Evolutionary conservation across 2,329 filamentous ascomycete genomes (phyloP), one percentile per base, ranked within the genome.

Genomic region (Fusarium sp.): DNA sequence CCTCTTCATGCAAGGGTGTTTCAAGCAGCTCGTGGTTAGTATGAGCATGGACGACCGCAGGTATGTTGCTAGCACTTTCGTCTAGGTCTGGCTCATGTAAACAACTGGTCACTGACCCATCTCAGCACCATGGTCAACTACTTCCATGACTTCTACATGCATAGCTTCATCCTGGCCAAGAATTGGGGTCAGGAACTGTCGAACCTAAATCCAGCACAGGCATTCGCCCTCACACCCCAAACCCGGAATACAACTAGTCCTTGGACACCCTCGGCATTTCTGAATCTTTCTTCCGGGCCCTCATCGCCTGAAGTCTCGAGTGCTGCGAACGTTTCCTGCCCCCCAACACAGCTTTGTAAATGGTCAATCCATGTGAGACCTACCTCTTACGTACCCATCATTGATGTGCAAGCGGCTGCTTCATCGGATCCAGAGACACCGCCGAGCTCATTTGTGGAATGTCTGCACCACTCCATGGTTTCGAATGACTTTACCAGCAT

Each of bases 71-170:
- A 11, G 18, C 2, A 37, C 6, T 7, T 14, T 34, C 20, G 31
- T 34, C 8, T 8, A 45, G 42, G 8, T 38, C n/a, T 11, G 6
- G 18, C 18, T 10, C n/a, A 16, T 18, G 8, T 8, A 8, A 31
- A 6, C 5, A 35, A 34, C 37, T 52, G 22, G 40, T 34, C 35
- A 10, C 31, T 62, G n/a, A 34, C 24, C 2, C 1, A 1, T 2
- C 2, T 2, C 2, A 74, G 73, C 1, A 57, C 35, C 2, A 50
- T 63, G 22, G 40, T 70, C 11, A 16, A 74, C 14, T 74, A 73
- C 22, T 65, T 76, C 10, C 69, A 76, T 9, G 64, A 74, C n/a
- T 71, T 74, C 2, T 71, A 73, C 6, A 56, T 69, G 18, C 65
- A 69, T 2, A 2, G 68, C 0, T 64, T 71, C n/a, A 1, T 11